Conservation (phyloP, 2,329 filamentous ascomycete genomes). For the Talaromyces sp. region DNA sequence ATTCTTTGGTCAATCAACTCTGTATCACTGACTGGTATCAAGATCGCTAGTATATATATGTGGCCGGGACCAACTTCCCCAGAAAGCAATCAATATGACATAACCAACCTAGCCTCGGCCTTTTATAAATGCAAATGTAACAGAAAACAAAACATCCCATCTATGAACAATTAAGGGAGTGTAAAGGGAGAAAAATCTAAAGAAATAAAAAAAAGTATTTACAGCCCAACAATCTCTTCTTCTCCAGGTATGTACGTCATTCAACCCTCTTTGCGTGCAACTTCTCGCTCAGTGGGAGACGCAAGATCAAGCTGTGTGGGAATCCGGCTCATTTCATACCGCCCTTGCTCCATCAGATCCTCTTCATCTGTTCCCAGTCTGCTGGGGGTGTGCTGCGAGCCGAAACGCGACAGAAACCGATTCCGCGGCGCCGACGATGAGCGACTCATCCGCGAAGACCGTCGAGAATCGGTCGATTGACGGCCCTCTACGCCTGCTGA, state of each 20-base stretch:
- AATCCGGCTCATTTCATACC: constrained; percentile 25
- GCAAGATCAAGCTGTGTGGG: neutral
- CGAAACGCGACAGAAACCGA: constrained; percentile 55
- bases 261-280: neutral
- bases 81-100: neutral
- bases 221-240: neutral
- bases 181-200: neutral
- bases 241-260: neutral
- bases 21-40: neutral
- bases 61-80: neutral
- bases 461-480: constrained; percentile 17
- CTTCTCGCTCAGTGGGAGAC: neutral
- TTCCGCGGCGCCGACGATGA: constrained; percentile 47
- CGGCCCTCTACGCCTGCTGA: constrained; percentile 15
- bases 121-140: neutral
- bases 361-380: constrained; percentile 20
- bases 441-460: constrained; percentile 22
- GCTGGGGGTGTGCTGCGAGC: constrained; percentile 22
- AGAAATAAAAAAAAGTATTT: neutral
- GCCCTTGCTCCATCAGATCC: constrained; percentile 43
- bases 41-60: neutral
- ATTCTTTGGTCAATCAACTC: neutral
- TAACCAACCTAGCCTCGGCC: neutral
- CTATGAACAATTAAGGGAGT: neutral
- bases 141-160: neutral